phyloP scores from a whole-genome alignment of 352 stramenopile genomes.

The Phytophthora aleatoria region DNA sequence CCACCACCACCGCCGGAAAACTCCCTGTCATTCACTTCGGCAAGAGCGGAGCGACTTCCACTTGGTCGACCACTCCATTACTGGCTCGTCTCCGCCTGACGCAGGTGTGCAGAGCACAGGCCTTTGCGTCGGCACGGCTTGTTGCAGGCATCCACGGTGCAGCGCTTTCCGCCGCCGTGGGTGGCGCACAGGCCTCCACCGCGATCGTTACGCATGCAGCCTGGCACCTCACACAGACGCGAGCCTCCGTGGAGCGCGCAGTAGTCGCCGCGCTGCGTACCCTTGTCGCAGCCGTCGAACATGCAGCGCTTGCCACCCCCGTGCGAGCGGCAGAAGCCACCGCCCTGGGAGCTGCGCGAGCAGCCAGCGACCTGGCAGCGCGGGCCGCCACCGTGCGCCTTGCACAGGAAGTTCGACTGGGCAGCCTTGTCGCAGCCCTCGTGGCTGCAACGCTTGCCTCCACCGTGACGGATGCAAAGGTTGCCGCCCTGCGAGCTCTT shows the following conservation, averaged over 20 bases:
- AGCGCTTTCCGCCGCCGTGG: constrained; percentile 87
- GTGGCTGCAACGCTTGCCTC: constrained; percentile 80
- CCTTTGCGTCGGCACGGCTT: constrained; percentile 85
- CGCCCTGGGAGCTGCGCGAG: constrained; percentile 74
- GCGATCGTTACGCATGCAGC: constrained; percentile 87
- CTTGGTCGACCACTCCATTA: constrained; percentile 33
- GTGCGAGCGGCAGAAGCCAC: constrained; percentile 85
- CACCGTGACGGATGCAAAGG: constrained; percentile 87
- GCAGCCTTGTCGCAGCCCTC: constrained; percentile 81
- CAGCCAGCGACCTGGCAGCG: constrained; percentile 77
- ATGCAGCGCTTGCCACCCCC: constrained; percentile 88
- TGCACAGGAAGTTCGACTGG: constrained; percentile 88
- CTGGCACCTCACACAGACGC: constrained; percentile 77
- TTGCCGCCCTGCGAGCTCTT: constrained; percentile 84
- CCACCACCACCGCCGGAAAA: constrained; percentile 20
- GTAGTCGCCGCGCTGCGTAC: constrained; percentile 86
- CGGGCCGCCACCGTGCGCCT: constrained; percentile 82
- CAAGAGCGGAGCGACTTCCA: constrained; percentile 26
- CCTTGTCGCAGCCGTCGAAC: constrained; percentile 85
- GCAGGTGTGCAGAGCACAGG: constrained; percentile 81
- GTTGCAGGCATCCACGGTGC: constrained; percentile 61
- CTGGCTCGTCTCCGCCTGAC: constrained; percentile 27
- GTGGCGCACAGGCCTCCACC: constrained; percentile 71
- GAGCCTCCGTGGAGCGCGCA: constrained; percentile 87
- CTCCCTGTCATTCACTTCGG: constrained; percentile 12